These are phyloP conservation scores for Fonsecaea monophora DNA, from an alignment of 2,329 filamentous ascomycete species.

Conservation along the genomic window DNA sequence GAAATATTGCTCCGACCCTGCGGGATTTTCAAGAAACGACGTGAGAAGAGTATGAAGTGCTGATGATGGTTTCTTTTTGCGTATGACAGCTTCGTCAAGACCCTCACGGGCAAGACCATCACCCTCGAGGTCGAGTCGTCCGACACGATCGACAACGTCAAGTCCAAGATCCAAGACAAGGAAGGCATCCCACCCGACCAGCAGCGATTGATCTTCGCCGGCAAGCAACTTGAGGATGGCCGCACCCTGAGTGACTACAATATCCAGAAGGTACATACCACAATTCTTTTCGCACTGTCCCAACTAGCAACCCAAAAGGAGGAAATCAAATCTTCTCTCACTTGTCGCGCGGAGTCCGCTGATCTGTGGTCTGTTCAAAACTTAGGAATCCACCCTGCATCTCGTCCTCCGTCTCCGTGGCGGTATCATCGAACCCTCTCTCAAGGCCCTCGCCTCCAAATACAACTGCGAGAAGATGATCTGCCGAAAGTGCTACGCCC, in stretches of 20 bases:
- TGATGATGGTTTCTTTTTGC: slow-evolving; percentile 1
- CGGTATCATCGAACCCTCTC: slow-evolving; percentile 98
- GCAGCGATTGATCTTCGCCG: slow-evolving; percentile 98
- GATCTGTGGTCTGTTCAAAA: background rate
- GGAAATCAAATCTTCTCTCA: background rate
- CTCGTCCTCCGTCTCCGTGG: slow-evolving; percentile 98
- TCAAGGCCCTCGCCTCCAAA: slow-evolving; percentile 98
- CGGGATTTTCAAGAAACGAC: slow-evolving; percentile 40
- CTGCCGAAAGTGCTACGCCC: slow-evolving; percentile 99
- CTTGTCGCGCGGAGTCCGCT: background rate
- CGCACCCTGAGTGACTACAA: slow-evolving; percentile 97
- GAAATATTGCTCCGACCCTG: slow-evolving; percentile 40
- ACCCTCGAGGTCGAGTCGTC: slow-evolving; percentile 99
- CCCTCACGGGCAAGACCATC: slow-evolving; percentile 99
- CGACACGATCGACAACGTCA: slow-evolving; percentile 99
- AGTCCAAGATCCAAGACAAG: slow-evolving; percentile 99
- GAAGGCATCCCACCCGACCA: slow-evolving; percentile 98
- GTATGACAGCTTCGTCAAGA: slow-evolving; percentile 93
- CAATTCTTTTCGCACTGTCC: slow-evolving; percentile 23
- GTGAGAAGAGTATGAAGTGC: slow-evolving; percentile 14
- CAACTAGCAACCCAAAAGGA: background rate
- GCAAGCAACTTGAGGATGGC: slow-evolving; percentile 99
- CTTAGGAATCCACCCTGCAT: slow-evolving; percentile 94
- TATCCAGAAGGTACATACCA: slow-evolving; percentile 86
- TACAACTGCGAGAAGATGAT: slow-evolving; percentile 99